Evolutionary conservation across 1,284 basidiomycete species (phyloP).

Genomic region (Ceratobasidium sp.): DNA sequence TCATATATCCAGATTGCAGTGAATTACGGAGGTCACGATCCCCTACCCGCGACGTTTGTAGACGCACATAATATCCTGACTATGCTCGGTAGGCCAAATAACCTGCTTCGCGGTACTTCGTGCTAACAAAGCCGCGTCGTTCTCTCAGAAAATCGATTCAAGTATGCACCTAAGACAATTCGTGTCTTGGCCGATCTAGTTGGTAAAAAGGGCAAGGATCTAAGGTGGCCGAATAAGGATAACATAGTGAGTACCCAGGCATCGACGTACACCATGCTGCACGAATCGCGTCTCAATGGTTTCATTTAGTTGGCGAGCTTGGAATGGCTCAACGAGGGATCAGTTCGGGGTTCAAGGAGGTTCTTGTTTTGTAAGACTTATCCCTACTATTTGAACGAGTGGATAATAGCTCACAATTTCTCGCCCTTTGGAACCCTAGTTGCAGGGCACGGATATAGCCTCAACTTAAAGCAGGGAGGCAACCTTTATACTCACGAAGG

Average conservation of each 20-base stretch:
- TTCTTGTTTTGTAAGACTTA: conserved; percentile 28
- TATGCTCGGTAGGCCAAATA: conserved; percentile 5
- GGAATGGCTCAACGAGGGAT: conserved; percentile 25
- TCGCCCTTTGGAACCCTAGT: too few species aligned
- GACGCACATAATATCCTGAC: conserved; percentile 8
- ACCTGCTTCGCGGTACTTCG: background rate
- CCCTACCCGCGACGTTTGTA: conserved; percentile 26
- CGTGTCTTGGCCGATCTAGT: conserved; percentile 32
- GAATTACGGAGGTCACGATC: conserved; percentile 4
- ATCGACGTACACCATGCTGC: background rate
- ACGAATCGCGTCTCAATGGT: background rate
- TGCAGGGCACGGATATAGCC: conserved; percentile 34
- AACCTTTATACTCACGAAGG: conserved; percentile 1
- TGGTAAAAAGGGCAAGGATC: background rate
- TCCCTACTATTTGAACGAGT: too few species aligned
- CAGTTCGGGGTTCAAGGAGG: background rate
- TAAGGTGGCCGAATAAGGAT: conserved; percentile 26
- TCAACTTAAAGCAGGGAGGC: background rate
- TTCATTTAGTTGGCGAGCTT: conserved; percentile 5
- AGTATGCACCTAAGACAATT: conserved; percentile 11
- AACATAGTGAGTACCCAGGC: conserved; percentile 11
- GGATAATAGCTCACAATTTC: background rate
- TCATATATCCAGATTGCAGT: conserved; percentile 8
- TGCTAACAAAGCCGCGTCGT: background rate
- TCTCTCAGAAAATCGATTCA: background rate